Percentiles rank a stretch among this genome's conserved stretches.
Evolutionary conservation across 2,329 filamentous ascomycete genomes (phyloP).

Genomic region (Trichoderma koningii): DNA sequence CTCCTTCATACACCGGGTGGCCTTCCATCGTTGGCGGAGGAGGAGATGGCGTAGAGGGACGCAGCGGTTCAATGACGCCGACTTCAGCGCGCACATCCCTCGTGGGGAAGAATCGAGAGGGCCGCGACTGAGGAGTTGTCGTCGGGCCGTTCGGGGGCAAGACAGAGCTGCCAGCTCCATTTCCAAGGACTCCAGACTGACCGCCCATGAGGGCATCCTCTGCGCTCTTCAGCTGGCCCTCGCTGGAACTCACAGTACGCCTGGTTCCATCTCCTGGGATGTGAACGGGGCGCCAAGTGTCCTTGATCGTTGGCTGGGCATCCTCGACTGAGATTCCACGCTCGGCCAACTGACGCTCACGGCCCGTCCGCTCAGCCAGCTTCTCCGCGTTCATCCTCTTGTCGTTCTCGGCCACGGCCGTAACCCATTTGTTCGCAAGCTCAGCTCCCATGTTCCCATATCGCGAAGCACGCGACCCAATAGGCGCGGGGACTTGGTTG

Average conservation of each 20-base stretch:
- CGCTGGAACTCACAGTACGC: conserved; percentile 33
- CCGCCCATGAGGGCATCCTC: conserved; percentile 33
- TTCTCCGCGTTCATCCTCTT: conserved; percentile 46
- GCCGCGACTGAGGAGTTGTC: conserved; percentile 50
- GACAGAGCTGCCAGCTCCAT: conserved; percentile 32
- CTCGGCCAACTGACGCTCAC: conserved; percentile 48
- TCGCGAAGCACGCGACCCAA: conserved; percentile 39
- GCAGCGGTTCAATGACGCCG: conserved; percentile 42
- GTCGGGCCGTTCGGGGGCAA: conserved; percentile 36
- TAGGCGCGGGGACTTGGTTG: conserved; percentile 38
- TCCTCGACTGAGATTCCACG: conserved; percentile 50
- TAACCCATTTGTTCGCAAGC: conserved; percentile 47
- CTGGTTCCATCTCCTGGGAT: conserved; percentile 43
- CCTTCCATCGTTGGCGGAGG: conserved; percentile 70
- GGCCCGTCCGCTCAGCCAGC: conserved; percentile 44
- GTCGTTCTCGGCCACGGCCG: conserved; percentile 50
- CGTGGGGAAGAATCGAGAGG: conserved; percentile 64
- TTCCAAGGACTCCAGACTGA: conserved; percentile 37
- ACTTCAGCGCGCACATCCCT: conserved; percentile 52
- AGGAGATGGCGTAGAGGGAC: conserved; percentile 64
- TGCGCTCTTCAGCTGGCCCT: conserved; percentile 35
- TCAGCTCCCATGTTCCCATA: conserved; percentile 37
- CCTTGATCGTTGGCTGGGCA: conserved; percentile 52
- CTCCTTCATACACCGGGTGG: conserved; percentile 72
- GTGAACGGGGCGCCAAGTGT: conserved; percentile 55